Evolutionary conservation across 1,139 yeast species (phyloP), one percentile per base, ranked within the genome.

Genomic region (Geotrichum klebahnii): DNA sequence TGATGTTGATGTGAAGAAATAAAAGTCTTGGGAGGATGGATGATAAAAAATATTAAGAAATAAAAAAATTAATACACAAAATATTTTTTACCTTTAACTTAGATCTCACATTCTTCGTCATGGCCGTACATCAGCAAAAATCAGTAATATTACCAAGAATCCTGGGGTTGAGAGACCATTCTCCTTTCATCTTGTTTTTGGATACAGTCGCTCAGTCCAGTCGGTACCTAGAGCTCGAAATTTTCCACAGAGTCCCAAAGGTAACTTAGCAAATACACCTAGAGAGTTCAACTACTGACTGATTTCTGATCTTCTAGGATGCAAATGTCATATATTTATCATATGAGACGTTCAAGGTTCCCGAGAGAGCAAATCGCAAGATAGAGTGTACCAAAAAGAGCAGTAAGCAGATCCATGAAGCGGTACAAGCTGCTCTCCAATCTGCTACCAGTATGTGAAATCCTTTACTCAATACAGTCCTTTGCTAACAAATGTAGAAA

Each of bases 121-220:
- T 48, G 51, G 45, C 48, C 10, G 41, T 53, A 22, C 62, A 61
- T 36, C 66, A 64, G 49, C 66, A 64, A 32, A 60, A 65, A 44
- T 58, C 70, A 1, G 66, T 61, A 23, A 53, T 67, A 14, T 56
- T 67, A 42, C 59, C 66, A 45, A 69, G 97, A 53, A 68, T 87
- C 6, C 67, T 90, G 9, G 70, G 81, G 2, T 69, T 86, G 44
- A 83, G 82, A 57, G 97, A 90, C 60, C 70, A 69, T 17, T 77
- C 94, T 0, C 94, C 95, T 0, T 78, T 90, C 53, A 67, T 87
- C 12, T 71, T 90, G 4, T 71, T 84, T 2, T 66, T 79, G 10
- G 97, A 90, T 63, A 75, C 86, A 0, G 67, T 88, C 16, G 72
- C 78, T 0, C 97, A 90, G 64, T 78, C 92, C 0, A 77, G 89